Base-by-base conservation (phyloP, 768 basidiomycete genomes). In the Calvatia gigantea region DNA sequence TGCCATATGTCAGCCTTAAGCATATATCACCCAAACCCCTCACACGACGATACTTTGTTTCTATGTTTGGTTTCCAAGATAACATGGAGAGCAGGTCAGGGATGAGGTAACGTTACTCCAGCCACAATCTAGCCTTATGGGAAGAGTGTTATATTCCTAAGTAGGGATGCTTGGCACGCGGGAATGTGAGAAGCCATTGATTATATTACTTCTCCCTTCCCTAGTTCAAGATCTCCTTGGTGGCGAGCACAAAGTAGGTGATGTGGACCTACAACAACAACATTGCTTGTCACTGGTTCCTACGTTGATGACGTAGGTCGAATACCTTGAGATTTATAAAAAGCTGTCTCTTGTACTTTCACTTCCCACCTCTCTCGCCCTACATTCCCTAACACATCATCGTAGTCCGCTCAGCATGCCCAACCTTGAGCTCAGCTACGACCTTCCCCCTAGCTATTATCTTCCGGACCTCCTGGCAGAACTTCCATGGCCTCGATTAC, bases 231-330 rank as follows among this genome's bases (percentile, higher is more conserved):
- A 50, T 2, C 33, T 23, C 29, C 11, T 7, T 33, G 8, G 33
- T 17, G 33, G 38, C 37, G 23, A 35, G 14, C 4, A 23, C 7
- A 25, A 37, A 37, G 6, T 32, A 8, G 11, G 15, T 50, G 48
- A 50, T 50, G 32, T 50, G 48, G 48, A 50, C 48, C 48, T 50
- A 50, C 48, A 50, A 37, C 48, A 31, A 27, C 48, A 21, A 19
- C 27, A 46, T n/a, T 8, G 0, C 12, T 5, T 47, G 45, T 6
- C 45, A 47, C 19, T 50, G 19, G 19, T 21, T 4, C 21, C 41
- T 42, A 21, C 17, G n/a, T 12, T 7, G 12, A 35, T 50, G 48
- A 50, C 48, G 48, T 50, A 35, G 47, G 3, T 14, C 19, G 9
- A 49, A 15, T 4, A 15, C 15, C 48, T 6, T 25, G 32, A 21